Percentiles rank a stretch among this genome's conserved stretches.
phyloP scores from a whole-genome alignment of 768 basidiomycete species.

The Lentinula sp. region DNA sequence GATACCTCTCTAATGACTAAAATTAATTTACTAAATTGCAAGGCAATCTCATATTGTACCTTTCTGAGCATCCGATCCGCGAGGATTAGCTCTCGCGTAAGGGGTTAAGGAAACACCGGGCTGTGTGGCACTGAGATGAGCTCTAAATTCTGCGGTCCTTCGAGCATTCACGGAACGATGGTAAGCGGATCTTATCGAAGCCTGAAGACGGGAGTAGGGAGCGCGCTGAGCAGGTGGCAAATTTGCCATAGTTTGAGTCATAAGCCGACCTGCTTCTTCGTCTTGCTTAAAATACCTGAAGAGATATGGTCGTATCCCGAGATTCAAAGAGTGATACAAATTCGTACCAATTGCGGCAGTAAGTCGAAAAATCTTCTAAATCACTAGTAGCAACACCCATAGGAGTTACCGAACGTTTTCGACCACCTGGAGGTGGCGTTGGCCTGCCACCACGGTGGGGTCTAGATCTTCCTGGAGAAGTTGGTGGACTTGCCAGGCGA shows the following conservation, averaged over 20 bases:
- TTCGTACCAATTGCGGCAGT: constrained; percentile 72
- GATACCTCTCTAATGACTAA: constrained; percentile 50
- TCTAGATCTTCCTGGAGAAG: constrained; percentile 43
- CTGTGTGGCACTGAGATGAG: constrained; percentile 71
- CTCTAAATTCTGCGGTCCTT: constrained; percentile 78
- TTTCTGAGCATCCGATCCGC: constrained; percentile 58
- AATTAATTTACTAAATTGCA: neutral
- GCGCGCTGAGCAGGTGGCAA: constrained; percentile 82
- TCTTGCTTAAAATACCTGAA: constrained; percentile 82
- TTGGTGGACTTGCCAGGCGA: constrained; percentile 48
- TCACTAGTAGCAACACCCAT: constrained; percentile 60
- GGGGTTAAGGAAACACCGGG: constrained; percentile 79
- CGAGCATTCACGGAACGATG: constrained; percentile 76
- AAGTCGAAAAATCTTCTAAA: constrained; percentile 71
- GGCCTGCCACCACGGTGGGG: constrained; percentile 44
- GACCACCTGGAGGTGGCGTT: constrained; percentile 50
- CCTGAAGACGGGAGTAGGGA: constrained; percentile 80
- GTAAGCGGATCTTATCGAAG: constrained; percentile 79
- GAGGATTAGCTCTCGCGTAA: constrained; percentile 62
- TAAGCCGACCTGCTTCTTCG: constrained; percentile 66
- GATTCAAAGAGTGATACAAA: constrained; percentile 6
- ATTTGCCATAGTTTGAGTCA: constrained; percentile 78
- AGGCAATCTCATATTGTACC: constrained; percentile 27
- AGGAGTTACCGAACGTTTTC: constrained; percentile 67
- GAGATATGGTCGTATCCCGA: neutral